Conservation (phyloP, 73 alveolate species). For the Blepharisma japonicum region DNA sequence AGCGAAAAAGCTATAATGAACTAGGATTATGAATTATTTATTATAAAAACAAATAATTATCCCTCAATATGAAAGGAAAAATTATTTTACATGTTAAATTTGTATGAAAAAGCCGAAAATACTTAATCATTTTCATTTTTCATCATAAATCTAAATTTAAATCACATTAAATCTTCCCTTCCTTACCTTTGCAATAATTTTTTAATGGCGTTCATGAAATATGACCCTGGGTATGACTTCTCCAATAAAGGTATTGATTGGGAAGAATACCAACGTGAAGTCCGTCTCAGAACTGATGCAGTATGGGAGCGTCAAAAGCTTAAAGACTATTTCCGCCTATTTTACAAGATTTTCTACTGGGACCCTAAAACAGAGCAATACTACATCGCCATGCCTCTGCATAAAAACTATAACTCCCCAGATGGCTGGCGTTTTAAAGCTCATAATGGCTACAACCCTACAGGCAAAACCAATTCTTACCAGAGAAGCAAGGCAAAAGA, state of each 20-base stretch:
- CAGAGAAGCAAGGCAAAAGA: neutral
- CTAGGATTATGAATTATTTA: too few relatives aligned
- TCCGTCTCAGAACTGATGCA: slow-evolving; percentile 65
- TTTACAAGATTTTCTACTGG: slow-evolving; percentile 53
- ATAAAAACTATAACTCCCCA: slow-evolving; percentile 7
- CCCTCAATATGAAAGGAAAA: too few relatives aligned
- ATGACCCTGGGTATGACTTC: slow-evolving; percentile 57
- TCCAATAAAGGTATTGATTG: slow-evolving; percentile 60
- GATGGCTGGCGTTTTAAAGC: slow-evolving; percentile 25
- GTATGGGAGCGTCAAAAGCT: slow-evolving; percentile 70
- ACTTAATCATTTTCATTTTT: too few relatives aligned
- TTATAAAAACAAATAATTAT: too few relatives aligned
- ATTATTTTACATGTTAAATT: too few relatives aligned
- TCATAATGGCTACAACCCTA: slow-evolving; percentile 14
- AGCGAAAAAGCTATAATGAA: neutral
- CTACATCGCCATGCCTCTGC: slow-evolving; percentile 28
- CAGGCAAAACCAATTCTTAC: slow-evolving; percentile 19
- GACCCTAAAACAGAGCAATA: slow-evolving; percentile 44
- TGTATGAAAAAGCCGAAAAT: too few relatives aligned
- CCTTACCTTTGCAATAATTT: too few relatives aligned
- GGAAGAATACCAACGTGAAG: slow-evolving; percentile 58
- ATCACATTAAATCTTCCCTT: too few relatives aligned
- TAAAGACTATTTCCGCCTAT: slow-evolving; percentile 53
- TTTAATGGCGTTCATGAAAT: slow-evolving; percentile 29
- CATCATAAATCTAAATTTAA: too few relatives aligned